Evolutionary conservation across 2,329 filamentous ascomycete species (phyloP).

Genomic region (Paraphoma chrysanthemicola): DNA sequence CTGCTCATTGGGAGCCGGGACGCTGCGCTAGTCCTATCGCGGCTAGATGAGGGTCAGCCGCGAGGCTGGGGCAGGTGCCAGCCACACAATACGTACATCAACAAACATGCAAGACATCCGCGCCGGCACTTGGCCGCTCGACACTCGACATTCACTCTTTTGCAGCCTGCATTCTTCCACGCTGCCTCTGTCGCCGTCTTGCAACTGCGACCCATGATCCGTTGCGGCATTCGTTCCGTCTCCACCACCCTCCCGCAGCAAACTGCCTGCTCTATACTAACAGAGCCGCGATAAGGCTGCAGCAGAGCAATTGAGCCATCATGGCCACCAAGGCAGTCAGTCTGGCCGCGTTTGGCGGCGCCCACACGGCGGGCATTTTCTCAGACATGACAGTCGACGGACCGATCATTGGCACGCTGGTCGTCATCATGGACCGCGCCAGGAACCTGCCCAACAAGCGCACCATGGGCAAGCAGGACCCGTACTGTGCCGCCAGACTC

Average conservation of each 20-base stretch:
- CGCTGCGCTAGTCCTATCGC: neutral
- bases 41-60: conserved; percentile 3
- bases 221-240: conserved; percentile 8
- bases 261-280: neutral
- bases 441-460: conserved; percentile 97
- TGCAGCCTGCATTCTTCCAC: conserved; percentile 11
- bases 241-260: conserved; percentile 1
- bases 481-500: conserved; percentile 90
- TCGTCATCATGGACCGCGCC: conserved; percentile 89
- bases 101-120: conserved; percentile 10
- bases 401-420: conserved; percentile 89
- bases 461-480: conserved; percentile 98
- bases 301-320: conserved; percentile 4
- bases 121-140: conserved; percentile 1
- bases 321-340: conserved; percentile 48
- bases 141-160: conserved; percentile 24
- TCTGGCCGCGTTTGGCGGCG: conserved; percentile 55
- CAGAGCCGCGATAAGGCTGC: neutral
- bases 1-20: neutral
- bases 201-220: conserved; percentile 33
- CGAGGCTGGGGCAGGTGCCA: conserved; percentile 21
- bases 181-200: neutral
- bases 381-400: conserved; percentile 94
- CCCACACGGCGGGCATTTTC: conserved; percentile 91
- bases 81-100: conserved; percentile 25